Conservation (phyloP, 169 alveolate species). For the Eimeria praecox region DNA sequence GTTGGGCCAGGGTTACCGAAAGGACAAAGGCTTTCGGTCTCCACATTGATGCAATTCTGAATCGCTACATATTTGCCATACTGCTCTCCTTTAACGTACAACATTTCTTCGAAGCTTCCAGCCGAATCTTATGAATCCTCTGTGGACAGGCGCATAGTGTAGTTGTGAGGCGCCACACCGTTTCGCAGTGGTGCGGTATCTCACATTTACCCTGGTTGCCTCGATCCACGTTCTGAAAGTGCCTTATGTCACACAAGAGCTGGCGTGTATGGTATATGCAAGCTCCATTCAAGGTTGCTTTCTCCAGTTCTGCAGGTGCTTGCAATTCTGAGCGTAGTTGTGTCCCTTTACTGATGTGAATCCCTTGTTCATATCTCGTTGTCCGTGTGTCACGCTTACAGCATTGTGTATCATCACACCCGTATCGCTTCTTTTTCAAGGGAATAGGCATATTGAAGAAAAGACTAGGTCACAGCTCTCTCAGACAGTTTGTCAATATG, state of each 20-base stretch:
- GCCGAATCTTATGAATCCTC: no score
- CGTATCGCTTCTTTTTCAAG: background rate
- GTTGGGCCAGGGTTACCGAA: background rate
- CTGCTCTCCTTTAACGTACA: background rate
- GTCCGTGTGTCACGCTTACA: background rate
- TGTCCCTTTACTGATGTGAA: background rate
- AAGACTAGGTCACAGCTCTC: background rate
- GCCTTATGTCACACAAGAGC: background rate
- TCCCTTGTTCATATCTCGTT: background rate
- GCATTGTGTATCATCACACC: background rate
- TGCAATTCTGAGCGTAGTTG: background rate
- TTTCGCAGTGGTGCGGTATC: no score
- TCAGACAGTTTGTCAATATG: background rate
- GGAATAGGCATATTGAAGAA: background rate
- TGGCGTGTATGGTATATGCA: background rate
- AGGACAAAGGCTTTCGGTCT: background rate
- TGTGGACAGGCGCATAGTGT: no score
- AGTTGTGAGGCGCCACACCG: no score
- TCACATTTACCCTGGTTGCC: no score
- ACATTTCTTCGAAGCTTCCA: background rate
- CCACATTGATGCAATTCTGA: background rate
- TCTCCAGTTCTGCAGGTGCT: background rate
- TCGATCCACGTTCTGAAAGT: background rate
- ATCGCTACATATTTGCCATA: background rate
- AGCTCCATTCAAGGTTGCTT: background rate